A percentile compares a stretch with the other conserved stretches of the same genome.
Conservation (phyloP, 1,284 basidiomycete genomes). For the Sporisorium reilianum region DNA sequence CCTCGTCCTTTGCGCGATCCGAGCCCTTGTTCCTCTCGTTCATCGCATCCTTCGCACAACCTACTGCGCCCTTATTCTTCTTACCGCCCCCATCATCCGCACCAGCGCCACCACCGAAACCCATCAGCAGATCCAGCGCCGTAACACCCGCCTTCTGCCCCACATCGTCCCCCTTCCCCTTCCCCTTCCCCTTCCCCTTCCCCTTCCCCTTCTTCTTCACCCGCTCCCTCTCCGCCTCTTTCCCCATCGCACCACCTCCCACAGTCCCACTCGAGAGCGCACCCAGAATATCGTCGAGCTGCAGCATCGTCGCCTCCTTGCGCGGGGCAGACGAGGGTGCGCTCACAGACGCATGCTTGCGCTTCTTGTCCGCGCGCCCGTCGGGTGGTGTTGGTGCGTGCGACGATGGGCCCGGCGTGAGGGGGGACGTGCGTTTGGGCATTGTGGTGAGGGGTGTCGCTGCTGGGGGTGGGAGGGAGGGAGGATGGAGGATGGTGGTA, state of each 20-base stretch:
- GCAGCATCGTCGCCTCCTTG: conserved; percentile 7
- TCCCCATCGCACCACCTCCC: background rate
- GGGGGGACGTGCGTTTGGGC: background rate
- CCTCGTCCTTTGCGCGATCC: background rate
- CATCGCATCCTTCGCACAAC: background rate
- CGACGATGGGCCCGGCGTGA: background rate
- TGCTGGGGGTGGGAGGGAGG: background rate
- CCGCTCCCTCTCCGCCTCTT: background rate
- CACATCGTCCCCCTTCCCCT: too few species aligned
- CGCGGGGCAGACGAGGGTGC: background rate
- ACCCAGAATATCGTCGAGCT: conserved; percentile 14
- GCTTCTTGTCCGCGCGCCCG: conserved; percentile 6
- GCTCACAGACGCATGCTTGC: background rate
- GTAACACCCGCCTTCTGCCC: background rate
- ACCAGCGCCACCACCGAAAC: background rate
- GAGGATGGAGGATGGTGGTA: too few species aligned
- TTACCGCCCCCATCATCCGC: too few species aligned
- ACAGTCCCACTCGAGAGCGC: background rate
- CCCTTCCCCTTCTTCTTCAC: conserved; percentile 9
- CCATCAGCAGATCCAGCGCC: conserved; percentile 15
- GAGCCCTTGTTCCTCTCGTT: background rate
- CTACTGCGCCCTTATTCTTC: too few species aligned
- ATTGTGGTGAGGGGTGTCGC: background rate
- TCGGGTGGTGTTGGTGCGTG: too few species aligned
- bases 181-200: background rate